Percentiles rank a stretch among this genome's conserved stretches.
Conservation (phyloP, 192 early-diverging fungal genomes). For the Coemansia sp. region DNA sequence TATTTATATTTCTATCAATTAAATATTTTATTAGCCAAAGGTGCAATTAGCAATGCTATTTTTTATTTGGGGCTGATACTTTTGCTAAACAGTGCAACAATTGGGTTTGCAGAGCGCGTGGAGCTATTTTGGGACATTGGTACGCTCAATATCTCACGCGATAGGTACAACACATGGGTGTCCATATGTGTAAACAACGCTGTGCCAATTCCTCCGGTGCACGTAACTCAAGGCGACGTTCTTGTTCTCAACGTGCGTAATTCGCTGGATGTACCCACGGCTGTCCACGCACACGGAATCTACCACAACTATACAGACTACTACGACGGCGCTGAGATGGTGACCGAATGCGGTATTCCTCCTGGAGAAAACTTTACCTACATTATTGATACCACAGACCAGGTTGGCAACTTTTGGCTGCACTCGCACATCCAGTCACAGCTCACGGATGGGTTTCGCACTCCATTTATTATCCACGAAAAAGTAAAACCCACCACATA, state of each 20-base stretch:
- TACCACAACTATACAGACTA: constrained; percentile 66
- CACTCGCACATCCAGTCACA: constrained; percentile 67
- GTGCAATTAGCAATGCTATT: background rate
- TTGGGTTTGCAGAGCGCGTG: background rate
- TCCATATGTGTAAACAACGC: constrained; percentile 62
- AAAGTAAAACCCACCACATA: constrained; percentile 37
- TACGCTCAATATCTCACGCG: constrained; percentile 59
- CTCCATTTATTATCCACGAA: constrained; percentile 65
- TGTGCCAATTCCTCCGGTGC: constrained; percentile 49
- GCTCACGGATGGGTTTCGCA: constrained; percentile 74
- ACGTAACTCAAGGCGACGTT: constrained; percentile 17
- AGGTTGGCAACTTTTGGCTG: constrained; percentile 76
- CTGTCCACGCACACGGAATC: constrained; percentile 73
- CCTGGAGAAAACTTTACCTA: constrained; percentile 63
- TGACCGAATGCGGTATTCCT: constrained; percentile 76
- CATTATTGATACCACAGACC: constrained; percentile 40
- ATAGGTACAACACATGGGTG: constrained; percentile 56
- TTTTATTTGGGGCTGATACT: background rate
- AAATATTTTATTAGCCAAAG: background rate
- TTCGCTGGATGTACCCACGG: constrained; percentile 56
- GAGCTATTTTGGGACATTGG: constrained; percentile 60
- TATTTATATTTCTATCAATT: no score
- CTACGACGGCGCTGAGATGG: constrained; percentile 64
- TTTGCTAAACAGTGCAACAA: background rate
- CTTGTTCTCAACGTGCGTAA: constrained; percentile 34